These are phyloP conservation scores for Dryadomyces quercus-mongolicae DNA, from an alignment of 2,329 filamentous ascomycete genomes.

Conservation along the genomic window DNA sequence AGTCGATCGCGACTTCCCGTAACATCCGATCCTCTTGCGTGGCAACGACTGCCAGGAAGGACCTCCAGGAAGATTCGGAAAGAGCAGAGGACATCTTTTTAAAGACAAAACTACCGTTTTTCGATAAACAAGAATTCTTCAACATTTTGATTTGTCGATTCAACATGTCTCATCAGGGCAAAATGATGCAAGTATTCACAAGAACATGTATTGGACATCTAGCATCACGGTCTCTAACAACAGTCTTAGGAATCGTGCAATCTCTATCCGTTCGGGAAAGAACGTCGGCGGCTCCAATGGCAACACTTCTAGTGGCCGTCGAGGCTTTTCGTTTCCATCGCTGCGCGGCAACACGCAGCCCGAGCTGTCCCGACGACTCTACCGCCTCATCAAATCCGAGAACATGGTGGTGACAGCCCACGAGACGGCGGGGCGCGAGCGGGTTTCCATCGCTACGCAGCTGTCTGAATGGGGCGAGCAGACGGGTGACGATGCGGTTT, in stretches of 20 bases:
- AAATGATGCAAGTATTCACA: constrained; percentile 3
- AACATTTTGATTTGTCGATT: background rate
- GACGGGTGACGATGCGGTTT: constrained; percentile 75
- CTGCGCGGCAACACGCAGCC: constrained; percentile 77
- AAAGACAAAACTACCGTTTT: background rate
- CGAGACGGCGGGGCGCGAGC: constrained; percentile 75
- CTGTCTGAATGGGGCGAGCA: constrained; percentile 94
- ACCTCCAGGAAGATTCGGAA: background rate
- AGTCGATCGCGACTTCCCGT: background rate
- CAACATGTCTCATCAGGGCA: background rate
- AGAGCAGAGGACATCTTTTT: background rate
- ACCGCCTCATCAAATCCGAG: constrained; percentile 86
- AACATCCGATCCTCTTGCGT: background rate
- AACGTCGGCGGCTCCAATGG: constrained; percentile 31
- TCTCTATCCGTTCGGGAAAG: constrained; percentile 54
- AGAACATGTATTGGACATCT: constrained; percentile 9
- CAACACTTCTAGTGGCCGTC: constrained; percentile 24
- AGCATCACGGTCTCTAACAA: background rate
- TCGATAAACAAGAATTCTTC: background rate
- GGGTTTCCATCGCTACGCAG: constrained; percentile 73
- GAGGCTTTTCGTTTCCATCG: constrained; percentile 71
- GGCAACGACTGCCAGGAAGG: background rate
- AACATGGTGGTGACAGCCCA: constrained; percentile 80
- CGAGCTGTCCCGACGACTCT: constrained; percentile 79
- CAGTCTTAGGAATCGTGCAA: constrained; percentile 51